phyloP scores from a whole-genome alignment of 257 asterid genomes.

The Phtheirospermum japonicum region DNA sequence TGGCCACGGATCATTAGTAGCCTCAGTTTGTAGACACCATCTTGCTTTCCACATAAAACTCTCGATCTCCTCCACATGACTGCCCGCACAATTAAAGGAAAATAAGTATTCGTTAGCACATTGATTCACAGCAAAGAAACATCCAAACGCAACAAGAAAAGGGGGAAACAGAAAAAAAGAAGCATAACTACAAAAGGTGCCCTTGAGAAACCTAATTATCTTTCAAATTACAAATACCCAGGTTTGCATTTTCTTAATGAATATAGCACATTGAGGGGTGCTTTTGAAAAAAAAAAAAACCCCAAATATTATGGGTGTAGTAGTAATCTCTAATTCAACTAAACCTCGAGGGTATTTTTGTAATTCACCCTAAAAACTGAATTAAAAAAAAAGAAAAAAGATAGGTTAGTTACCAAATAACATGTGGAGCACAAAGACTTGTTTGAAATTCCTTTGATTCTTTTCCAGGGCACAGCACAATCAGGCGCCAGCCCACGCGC shows the following conservation, averaged over 20 bases:
- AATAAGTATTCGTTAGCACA: neutral
- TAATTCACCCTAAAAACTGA: too few species aligned
- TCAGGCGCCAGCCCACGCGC: constrained; percentile 1
- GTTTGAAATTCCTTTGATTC: neutral
- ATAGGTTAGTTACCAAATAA: neutral
- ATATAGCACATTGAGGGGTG: neutral
- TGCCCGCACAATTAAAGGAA: neutral
- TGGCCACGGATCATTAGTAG: neutral
- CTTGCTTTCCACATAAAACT: neutral
- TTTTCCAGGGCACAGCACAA: neutral
- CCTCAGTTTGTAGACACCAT: neutral
- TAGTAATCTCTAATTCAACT: neutral
- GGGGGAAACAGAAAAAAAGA: neutral
- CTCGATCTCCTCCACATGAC: neutral
- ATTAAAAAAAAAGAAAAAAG: neutral
- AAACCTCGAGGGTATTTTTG: too few species aligned
- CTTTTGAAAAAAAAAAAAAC: too few species aligned
- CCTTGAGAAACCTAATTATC: neutral
- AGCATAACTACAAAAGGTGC: neutral
- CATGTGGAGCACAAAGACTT: neutral
- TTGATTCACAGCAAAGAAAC: neutral
- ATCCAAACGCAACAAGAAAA: neutral
- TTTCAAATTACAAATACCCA: too few species aligned
- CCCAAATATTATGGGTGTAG: neutral
- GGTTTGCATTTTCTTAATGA: neutral